Base-by-base conservation (phyloP, 2,329 filamentous ascomycete species). In the Neospermospora avenae region DNA sequence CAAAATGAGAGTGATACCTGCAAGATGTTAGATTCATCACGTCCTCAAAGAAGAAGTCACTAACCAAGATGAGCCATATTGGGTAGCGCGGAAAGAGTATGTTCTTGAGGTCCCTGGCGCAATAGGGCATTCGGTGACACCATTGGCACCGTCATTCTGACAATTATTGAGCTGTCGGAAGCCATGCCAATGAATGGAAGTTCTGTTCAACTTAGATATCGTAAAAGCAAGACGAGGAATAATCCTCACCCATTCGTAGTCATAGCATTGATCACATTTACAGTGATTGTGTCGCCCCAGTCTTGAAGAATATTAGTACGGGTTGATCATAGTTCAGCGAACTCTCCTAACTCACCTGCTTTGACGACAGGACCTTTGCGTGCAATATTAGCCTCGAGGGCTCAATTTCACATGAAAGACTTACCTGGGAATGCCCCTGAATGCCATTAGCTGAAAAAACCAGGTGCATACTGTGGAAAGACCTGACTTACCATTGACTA, bases 51-150 rank as follows among this genome's bases (percentile, higher is more conserved):
- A 24, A 3, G 42, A 18, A 14, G 10, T 1, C 20, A 25, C 42
- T 22, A 11, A 49, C 81, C 82, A 85, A 3, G 76, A 76, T 0
- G 79, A 74, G 3, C 84, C 81, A 70, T 83, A 66, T 52, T 65
- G 65, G 10, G 63, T 64, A 35, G 62, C 62, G 24, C 52, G 61
- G 58, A 68, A 70, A 10, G 57, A 63, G 51, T 70, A 70, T 2
- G 59, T 64, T 14, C 56, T 58, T 4, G 45, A 56, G n/a, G 52
- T 51, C 42, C 63, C 81, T 0, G 81, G 80, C 0, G 82, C 74
- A 59, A 89, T 83, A 2, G 87, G 86, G 64, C 88, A 91, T 71
- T 91, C 85, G 4, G 79, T 80, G 18, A 82, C 70, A 16, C 78
- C 77, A 44, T 73, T 74, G 0, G 74, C 74, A 8, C 78, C 45